Evolutionary conservation across 805 yeast genomes (phyloP), one percentile per base, ranked within the genome.

Genomic region (Metschnikowia reukaufii): DNA sequence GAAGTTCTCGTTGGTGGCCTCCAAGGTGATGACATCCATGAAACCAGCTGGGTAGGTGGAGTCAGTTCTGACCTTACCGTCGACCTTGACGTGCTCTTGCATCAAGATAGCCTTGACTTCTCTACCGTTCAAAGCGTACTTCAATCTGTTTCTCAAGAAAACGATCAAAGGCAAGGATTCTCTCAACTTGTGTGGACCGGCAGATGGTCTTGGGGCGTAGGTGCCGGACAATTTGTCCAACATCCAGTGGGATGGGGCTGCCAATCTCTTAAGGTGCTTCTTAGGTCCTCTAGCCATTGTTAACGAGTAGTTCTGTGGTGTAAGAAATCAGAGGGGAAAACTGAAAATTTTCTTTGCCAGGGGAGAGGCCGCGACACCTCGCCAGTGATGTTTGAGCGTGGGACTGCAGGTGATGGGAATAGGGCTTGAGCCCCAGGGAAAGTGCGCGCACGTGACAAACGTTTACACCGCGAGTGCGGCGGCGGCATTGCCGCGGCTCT

Each of bases 231-330:
- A 83, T 82, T 94, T 94, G 95, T 95, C 99, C 83, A 94, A 88
- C 95, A 94, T 88, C 99, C 99, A 94, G 86, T 94, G 99, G 83
- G 91, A 86, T 84, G 99, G 99, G 77, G 99, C 99, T 77, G 98
- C 97, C 79, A 92, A 86, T 86, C 98, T 90, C 86, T 92, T 91
- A 77, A 91, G 86, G 78, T 92, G 97, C 85, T 92, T 91, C 91
- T 90, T 89, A 16, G 87, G 87, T 76, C 88, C 88, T 82, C 88
- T 82, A 72, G 80, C 87, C 88, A 82, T 82, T 71, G 77, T 82
- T 44, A 31, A 38, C 36, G 43, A 35, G 39, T 31, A 33, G 36
- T 45, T 43, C 41, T 46, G 36, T 35, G 44, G 34, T 15, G 31
- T 38, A 27, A 34, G 17, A 29, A 34, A 25, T 8, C 19, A 2